phyloP scores from a whole-genome alignment of 306 rosid species.

The Erythrophleum fordii region DNA sequence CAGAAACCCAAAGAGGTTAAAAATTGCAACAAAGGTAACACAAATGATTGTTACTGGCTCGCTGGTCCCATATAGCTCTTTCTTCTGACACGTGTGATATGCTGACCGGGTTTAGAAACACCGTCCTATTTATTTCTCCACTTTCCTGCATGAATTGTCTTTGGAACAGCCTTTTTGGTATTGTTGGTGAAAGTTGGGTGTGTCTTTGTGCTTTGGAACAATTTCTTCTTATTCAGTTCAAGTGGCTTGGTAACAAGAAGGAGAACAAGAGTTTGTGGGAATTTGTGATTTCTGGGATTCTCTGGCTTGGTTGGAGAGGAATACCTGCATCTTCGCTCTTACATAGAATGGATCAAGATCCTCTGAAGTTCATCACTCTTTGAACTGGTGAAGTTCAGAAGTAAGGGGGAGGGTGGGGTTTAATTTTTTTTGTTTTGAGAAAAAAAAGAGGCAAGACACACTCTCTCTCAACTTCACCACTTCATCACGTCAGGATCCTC shows the following conservation, averaged over 20 bases:
- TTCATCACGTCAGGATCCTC: too few species aligned
- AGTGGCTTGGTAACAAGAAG: background rate
- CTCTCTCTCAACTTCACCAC: too few species aligned
- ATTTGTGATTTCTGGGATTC: background rate
- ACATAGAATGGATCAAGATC: too few species aligned
- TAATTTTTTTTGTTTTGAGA: too few species aligned
- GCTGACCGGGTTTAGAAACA: background rate
- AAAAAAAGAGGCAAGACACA: too few species aligned
- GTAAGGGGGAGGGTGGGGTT: too few species aligned
- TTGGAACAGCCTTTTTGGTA: background rate
- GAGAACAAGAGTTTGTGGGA: background rate
- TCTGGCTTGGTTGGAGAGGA: background rate
- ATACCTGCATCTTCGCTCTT: too few species aligned
- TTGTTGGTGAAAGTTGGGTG: background rate
- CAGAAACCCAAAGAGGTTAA: background rate
- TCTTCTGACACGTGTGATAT: background rate
- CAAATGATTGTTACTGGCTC: background rate
- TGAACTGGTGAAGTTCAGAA: too few species aligned
- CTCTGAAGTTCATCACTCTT: too few species aligned
- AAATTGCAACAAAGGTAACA: background rate
- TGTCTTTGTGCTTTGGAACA: background rate
- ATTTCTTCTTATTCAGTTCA: background rate
- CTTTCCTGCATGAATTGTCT: background rate
- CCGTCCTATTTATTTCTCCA: background rate
- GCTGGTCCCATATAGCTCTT: background rate